phyloP scores from a whole-genome alignment of 2,329 filamentous ascomycete species.

The Lecanicillium sp. region DNA sequence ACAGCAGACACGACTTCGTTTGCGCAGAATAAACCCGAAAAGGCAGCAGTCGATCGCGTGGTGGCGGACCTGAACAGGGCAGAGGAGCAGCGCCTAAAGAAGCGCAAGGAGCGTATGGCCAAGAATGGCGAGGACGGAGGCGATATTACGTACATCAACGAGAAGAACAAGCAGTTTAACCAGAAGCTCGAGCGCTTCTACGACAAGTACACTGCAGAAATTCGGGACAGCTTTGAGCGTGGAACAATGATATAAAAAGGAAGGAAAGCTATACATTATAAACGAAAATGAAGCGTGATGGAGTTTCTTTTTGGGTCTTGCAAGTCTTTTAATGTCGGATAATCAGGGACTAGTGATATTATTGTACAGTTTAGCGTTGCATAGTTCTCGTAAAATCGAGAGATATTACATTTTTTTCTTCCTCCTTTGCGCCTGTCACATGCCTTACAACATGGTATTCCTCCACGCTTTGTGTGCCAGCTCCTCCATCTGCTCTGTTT shows the following conservation, averaged over 20 bases:
- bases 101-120: conserved; percentile 69
- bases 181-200: conserved; percentile 93
- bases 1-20: conserved; percentile 78
- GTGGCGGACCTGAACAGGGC: conserved; percentile 82
- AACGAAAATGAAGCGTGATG: too few species aligned
- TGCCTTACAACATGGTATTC: conserved; percentile 69
- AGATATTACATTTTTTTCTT: too few species aligned
- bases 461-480: conserved; percentile 80
- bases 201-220: conserved; percentile 96
- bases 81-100: conserved; percentile 79
- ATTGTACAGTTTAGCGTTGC: conserved; percentile 25
- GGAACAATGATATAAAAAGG: conserved; percentile 78
- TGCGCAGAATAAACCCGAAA: conserved; percentile 76
- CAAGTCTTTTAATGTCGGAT: too few species aligned
- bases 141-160: conserved; percentile 98
- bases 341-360: conserved; percentile 11
- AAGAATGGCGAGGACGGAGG: conserved; percentile 70
- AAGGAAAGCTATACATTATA: conserved; percentile 3
- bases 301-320: background rate
- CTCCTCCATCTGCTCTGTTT: conserved; percentile 70
- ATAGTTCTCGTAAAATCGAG: conserved; percentile 5
- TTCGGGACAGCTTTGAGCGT: conserved; percentile 93
- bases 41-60: conserved; percentile 77
- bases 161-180: conserved; percentile 99
- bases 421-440: conserved; percentile 2